Evolutionary conservation across 1,284 basidiomycete genomes (phyloP).

Genomic region (Cryptococcus maquisensis): DNA sequence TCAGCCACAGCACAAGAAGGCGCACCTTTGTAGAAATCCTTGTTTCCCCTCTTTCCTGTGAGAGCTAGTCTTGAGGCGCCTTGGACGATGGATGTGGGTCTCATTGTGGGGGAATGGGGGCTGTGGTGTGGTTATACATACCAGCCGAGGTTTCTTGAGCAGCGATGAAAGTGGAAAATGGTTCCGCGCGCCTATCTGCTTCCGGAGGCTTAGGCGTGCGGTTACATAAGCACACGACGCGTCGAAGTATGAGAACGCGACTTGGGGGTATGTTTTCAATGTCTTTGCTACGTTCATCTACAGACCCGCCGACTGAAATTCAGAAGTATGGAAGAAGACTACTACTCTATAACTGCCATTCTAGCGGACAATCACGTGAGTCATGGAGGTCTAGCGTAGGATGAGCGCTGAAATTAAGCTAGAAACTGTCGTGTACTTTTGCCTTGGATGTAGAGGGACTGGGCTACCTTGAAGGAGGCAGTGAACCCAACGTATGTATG

Average conservation of each 20-base stretch:
- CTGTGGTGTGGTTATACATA: too few relatives aligned
- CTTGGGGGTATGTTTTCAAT: too few relatives aligned
- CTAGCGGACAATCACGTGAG: slow-evolving; percentile 80
- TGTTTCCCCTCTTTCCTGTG: slow-evolving; percentile 79
- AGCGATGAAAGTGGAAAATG: too few relatives aligned
- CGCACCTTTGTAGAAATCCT: slow-evolving; percentile 87
- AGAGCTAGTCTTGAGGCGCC: slow-evolving; percentile 70
- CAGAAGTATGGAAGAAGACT: slow-evolving; percentile 69
- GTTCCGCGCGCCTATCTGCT: too few relatives aligned
- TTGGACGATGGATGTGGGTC: slow-evolving; percentile 33
- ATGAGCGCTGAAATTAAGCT: background rate
- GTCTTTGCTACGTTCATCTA: too few relatives aligned
- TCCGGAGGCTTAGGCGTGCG: too few relatives aligned
- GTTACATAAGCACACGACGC: too few relatives aligned
- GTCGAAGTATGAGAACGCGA: too few relatives aligned
- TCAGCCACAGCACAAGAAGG: background rate
- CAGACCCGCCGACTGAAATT: too few relatives aligned
- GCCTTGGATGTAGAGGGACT: slow-evolving; percentile 65
- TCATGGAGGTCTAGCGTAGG: slow-evolving; percentile 2
- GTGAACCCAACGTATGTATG: slow-evolving; percentile 63
- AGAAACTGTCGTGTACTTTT: background rate
- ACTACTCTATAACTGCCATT: slow-evolving; percentile 81
- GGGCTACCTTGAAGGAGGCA: slow-evolving; percentile 79
- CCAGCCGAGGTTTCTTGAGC: too few relatives aligned
- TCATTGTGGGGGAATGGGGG: slow-evolving; percentile 25